Conservation (phyloP, 306 rosid genomes). For the Herpetospermum pedunculosum region DNA sequence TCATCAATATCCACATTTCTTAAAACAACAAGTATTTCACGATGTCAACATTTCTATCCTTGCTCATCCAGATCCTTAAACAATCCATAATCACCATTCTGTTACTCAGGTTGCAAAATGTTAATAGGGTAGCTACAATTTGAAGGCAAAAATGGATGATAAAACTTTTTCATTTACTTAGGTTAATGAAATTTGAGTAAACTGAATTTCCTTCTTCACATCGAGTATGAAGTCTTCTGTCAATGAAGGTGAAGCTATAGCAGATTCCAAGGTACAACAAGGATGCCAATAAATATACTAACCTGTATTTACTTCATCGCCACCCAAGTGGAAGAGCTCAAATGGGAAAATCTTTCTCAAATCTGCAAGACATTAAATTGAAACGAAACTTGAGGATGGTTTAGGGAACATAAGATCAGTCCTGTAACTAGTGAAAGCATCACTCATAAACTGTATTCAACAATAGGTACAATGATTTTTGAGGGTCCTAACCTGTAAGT, state of each 20-base stretch:
- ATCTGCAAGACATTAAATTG: slow-evolving; percentile 33
- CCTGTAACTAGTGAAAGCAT: not conserved
- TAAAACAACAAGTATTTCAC: not conserved
- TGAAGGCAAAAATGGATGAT: not conserved
- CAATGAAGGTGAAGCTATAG: not conserved
- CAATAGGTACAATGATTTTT: not conserved
- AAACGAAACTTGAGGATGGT: not conserved
- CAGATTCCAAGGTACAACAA: not conserved
- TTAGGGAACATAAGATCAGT: not conserved
- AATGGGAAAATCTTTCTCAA: slow-evolving; percentile 89
- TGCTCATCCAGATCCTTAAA: not conserved
- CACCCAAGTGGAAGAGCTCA: slow-evolving; percentile 97
- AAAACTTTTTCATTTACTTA: not conserved
- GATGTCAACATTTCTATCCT: not conserved
- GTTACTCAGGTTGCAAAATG: not conserved
- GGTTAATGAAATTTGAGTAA: not conserved
- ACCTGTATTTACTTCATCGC: slow-evolving; percentile 97
- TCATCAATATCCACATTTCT: not conserved
- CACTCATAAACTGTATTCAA: not conserved
- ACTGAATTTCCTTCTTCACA: not conserved
- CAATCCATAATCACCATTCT: not conserved
- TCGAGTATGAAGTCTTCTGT: not conserved
- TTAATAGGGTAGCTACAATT: not conserved
- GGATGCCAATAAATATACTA: slow-evolving; percentile 16
- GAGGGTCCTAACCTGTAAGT: slow-evolving; percentile 54